Base-by-base conservation (phyloP, 23 red algal genomes). In the Cyanidioschyzon merolae region DNA sequence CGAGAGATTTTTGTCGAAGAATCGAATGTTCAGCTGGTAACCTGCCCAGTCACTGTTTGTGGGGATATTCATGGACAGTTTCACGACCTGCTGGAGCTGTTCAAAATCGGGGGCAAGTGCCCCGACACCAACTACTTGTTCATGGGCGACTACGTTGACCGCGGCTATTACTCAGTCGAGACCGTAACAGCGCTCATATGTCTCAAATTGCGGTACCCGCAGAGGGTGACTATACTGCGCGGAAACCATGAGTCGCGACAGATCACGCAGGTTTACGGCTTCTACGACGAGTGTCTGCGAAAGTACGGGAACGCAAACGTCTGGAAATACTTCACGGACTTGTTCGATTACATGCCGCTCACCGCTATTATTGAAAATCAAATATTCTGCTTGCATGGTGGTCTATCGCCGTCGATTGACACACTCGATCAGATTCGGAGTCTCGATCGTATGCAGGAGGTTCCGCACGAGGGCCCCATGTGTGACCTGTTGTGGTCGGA, bases 271-370 rank as follows among this genome's bases (percentile, higher is more conserved):
- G 92, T 96, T 1, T 96, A 96, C 59, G 92, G 92, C 57, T 96
- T 96, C 54, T 96, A 96, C 77, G 92, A 96, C 38, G 92, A 96
- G 83, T 96, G 92, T 74, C 80, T 96, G 18, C 92, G 92, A 74
- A 96, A 96, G 50, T 96, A 96, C 37, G 85, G 92, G 18, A 96
- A 96, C 77, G 88, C 92, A 16, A 91, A 90, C 57, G 92, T 96
- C 39, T 96, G 92, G 92, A 96, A 96, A 80, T 91, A 85, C 78
- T 96, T 96, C 82, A 96, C 92, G 27, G 92, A 96, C 77, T 83
- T 96, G 82, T 96, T 96, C 80, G 92, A 96, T 59, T 96, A 96
- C 57, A 84, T 96, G 50, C 92, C 92, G 1, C 77, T 96, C 27
- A 96, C 92, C 2, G 92, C 92, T 24, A 74, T 96, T n/a, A 81